These are phyloP conservation scores for Volvox carteri DNA, from an alignment of 163 green algal species.

Conservation along the genomic window DNA sequence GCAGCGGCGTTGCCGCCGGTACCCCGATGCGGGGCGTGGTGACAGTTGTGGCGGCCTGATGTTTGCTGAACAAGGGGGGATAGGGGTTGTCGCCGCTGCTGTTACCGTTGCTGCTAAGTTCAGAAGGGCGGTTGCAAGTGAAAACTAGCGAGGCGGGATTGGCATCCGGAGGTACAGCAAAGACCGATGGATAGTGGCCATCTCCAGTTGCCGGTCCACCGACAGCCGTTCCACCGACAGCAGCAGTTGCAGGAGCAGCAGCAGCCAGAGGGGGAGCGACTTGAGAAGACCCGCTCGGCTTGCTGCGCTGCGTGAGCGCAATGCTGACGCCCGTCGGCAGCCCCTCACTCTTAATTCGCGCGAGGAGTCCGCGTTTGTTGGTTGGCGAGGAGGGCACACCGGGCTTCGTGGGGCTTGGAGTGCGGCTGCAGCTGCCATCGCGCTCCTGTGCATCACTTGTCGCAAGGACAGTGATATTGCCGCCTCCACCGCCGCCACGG, in stretches of 20 bases:
- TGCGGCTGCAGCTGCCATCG: not conserved
- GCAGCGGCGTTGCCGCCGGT: not conserved
- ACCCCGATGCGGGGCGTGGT: no score
- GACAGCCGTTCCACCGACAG: no score
- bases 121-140: no score
- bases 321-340: no score
- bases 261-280: no score
- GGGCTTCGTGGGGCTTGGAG: not conserved
- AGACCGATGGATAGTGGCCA: not conserved
- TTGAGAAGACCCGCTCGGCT: no score
- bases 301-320: no score
- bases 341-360: not conserved
- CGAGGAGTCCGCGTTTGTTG: not conserved
- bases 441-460: not conserved
- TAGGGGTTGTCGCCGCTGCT: conserved; percentile 8
- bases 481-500: not conserved
- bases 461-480: no score
- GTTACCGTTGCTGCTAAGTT: not conserved
- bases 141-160: not conserved
- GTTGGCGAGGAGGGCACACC: no score
- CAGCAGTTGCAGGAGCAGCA: no score
- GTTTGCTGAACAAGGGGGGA: not conserved
- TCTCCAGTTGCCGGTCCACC: no score
- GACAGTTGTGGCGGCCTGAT: not conserved
- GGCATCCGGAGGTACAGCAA: not conserved